phyloP scores from a whole-genome alignment of 139 green algal genomes.

The Chlamydomonas incerta region DNA sequence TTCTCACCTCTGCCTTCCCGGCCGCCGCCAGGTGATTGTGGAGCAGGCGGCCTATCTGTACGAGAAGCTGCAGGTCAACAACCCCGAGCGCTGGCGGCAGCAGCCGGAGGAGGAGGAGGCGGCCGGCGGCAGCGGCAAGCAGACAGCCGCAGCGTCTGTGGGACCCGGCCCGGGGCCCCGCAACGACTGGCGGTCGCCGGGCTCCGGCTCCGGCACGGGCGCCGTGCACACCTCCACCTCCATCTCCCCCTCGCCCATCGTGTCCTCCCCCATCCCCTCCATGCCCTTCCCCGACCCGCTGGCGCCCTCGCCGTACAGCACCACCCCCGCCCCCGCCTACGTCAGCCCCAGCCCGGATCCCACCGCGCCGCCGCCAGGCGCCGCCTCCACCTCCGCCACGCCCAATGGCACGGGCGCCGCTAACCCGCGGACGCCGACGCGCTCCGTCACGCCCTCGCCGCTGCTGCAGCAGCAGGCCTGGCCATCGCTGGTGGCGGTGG shows the following conservation, averaged over 20 bases:
- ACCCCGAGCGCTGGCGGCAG: background rate
- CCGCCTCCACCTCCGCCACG: too few relatives aligned
- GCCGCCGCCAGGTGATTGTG: background rate
- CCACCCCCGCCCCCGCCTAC: too few relatives aligned
- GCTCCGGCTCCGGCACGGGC: background rate
- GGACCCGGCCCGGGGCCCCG: too few relatives aligned
- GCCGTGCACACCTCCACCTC: background rate
- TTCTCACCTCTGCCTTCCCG: too few relatives aligned
- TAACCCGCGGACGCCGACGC: too few relatives aligned
- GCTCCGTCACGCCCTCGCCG: too few relatives aligned
- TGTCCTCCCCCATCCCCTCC: background rate
- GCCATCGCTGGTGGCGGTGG: background rate
- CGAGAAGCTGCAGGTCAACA: conserved; percentile 12
- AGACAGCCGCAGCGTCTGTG: too few relatives aligned
- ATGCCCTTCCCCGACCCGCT: conserved; percentile 25
- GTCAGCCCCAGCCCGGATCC: too few relatives aligned
- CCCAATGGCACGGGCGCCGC: too few relatives aligned
- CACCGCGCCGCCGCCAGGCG: too few relatives aligned
- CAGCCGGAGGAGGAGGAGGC: background rate
- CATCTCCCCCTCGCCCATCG: background rate
- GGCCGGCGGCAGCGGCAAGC: too few relatives aligned
- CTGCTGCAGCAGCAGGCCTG: background rate
- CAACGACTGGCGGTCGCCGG: background rate
- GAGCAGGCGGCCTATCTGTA: conserved; percentile 28
- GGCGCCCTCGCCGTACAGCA: too few relatives aligned